phyloP scores from a whole-genome alignment of 148 eudicot species.

The Rhododendron mucronatum region DNA sequence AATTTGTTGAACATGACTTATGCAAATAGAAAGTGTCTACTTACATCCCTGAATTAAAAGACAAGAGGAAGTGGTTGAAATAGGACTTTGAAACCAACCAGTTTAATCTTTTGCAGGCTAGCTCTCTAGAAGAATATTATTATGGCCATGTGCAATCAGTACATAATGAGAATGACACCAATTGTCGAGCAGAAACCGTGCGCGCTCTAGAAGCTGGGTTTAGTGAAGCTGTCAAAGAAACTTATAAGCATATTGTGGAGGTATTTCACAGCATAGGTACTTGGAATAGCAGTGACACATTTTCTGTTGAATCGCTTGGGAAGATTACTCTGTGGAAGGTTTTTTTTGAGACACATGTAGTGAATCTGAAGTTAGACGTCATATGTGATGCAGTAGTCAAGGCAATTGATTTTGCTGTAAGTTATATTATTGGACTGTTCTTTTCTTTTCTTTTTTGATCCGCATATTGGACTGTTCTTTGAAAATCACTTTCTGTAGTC shows the following conservation, averaged over 20 bases:
- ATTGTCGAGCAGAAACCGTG: conserved; percentile 8
- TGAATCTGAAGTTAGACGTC: conserved; percentile 47
- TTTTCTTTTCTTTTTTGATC: too few relatives aligned
- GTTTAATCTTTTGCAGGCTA: conserved; percentile 39
- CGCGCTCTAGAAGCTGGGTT: conserved; percentile 33
- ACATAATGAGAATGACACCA: conserved; percentile 9
- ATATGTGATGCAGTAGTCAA: conserved; percentile 45
- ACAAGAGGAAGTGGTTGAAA: background rate
- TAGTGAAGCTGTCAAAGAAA: conserved; percentile 29
- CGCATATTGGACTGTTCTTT: background rate
- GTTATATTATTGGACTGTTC: conserved; percentile 17
- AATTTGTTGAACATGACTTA: background rate
- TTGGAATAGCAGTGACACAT: conserved; percentile 22
- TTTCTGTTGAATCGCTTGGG: conserved; percentile 31
- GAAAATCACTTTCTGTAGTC: background rate
- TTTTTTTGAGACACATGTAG: conserved; percentile 45
- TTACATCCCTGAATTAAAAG: background rate
- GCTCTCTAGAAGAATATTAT: conserved; percentile 35
- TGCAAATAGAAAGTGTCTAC: background rate
- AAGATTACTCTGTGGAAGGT: conserved; percentile 54
- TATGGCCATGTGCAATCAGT: conserved; percentile 17
- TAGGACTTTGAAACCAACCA: conserved; percentile 5
- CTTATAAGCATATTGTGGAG: conserved; percentile 28
- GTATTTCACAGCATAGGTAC: conserved; percentile 40
- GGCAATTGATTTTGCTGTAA: conserved; percentile 49